A percentile compares a stretch with the other conserved stretches of the same genome.
These are phyloP conservation scores for Spergularia marina DNA, from an alignment of 148 eudicot species.

Conservation along the genomic window DNA sequence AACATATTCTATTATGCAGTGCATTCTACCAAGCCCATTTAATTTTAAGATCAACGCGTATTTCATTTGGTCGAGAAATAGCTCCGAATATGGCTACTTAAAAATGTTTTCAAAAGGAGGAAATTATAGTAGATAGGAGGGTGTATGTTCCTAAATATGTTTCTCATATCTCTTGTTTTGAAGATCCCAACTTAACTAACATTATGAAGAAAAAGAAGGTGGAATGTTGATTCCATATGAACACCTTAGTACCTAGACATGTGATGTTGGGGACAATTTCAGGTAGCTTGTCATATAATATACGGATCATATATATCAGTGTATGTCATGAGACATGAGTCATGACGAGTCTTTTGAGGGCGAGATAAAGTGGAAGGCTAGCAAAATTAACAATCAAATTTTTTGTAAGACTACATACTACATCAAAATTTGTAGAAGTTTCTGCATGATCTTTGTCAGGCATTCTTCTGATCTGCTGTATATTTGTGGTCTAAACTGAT, in stretches of 20 bases:
- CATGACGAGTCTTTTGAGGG: constrained; percentile 28
- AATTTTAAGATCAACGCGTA: too few relatives aligned
- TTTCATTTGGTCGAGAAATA: too few relatives aligned
- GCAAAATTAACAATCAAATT: constrained; percentile 9
- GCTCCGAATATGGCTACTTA: too few relatives aligned
- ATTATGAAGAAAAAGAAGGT: constrained; percentile 10
- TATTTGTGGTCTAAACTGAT: too few relatives aligned
- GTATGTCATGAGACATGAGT: neutral
- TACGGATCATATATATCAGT: neutral
- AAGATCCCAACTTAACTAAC: constrained; percentile 26
- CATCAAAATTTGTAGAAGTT: constrained; percentile 8
- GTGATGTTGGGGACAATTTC: constrained; percentile 28
- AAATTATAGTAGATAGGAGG: too few relatives aligned
- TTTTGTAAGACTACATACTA: neutral
- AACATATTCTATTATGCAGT: too few relatives aligned
- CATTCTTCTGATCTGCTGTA: neutral
- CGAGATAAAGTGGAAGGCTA: neutral
- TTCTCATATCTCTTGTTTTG: constrained; percentile 14
- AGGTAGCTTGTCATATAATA: constrained; percentile 18
- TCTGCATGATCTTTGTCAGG: constrained; percentile 15
- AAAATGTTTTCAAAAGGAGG: too few relatives aligned
- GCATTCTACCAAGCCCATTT: too few relatives aligned
- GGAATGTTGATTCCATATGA: constrained; percentile 20
- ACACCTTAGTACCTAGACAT: constrained; percentile 19
- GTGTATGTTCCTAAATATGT: neutral